Evolutionary conservation across 2,329 filamentous ascomycete genomes (phyloP), one percentile per base, ranked within the genome.

Genomic region (Metarhizium brunneum): DNA sequence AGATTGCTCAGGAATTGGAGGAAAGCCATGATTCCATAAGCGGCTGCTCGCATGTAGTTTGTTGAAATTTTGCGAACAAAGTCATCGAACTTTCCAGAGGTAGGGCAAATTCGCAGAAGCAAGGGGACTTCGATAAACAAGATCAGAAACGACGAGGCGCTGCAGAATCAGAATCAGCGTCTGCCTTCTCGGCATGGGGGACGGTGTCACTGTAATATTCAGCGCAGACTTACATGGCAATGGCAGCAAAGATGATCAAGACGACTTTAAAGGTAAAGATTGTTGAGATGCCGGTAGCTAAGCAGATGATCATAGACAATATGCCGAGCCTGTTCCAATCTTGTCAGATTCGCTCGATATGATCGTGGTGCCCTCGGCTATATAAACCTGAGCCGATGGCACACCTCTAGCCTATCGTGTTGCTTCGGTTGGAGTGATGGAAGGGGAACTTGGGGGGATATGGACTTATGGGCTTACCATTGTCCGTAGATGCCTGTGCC

Each of bases 71-170:
- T 86, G 73, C 92, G 91, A 72, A 99, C 92, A 69, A 91, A 86
- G 62, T 76, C 77, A 71, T 99, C 94, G 75, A 99, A 99, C 61
- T 82, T 85, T 61, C 86, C 73, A 14, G 92, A 97, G 6, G 94
- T 99, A 57, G 94, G 94, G 77, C 94, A 99, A 76, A 99, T 96
- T 73, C 94, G 89, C 59, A 99, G 86, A 56, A 99, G 88, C 57
- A 97, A 86, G 32, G 94, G 94, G 18, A 99, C 86, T 72, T 99
- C 89, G 68, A 92, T 80, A 73, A 94, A 94, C 67, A 94, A 76
- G 66, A 94, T 87, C 64, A 92, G 65, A 64, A 91, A 83, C 14
- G 84, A 80, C 52, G 80, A 90, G 58, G 80, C 76, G 48, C 89
- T 92, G 62, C 8, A 47, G 11, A 32, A 32, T 11, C 11, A 16